phyloP scores from a whole-genome alignment of 225 moss, liverwort and hornwort species.

The Sphagnum tenellum region DNA sequence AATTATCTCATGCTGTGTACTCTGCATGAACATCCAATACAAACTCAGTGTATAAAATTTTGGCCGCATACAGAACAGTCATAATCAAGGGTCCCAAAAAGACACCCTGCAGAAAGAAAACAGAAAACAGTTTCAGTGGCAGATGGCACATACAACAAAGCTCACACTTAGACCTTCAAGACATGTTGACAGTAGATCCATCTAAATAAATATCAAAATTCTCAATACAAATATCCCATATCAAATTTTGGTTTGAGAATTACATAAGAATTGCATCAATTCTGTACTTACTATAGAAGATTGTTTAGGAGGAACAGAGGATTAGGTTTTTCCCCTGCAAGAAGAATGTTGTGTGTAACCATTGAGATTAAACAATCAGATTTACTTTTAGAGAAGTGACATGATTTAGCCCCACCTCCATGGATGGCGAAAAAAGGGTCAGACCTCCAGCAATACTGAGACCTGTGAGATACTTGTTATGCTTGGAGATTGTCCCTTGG shows the following conservation, averaged over 20 bases:
- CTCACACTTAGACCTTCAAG: too few species aligned
- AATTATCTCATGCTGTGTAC: too few species aligned
- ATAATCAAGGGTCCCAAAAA: constrained; percentile 83
- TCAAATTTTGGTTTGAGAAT: too few species aligned
- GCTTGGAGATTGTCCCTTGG: constrained; percentile 74
- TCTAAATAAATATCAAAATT: too few species aligned
- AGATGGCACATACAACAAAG: background rate
- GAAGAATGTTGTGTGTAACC: too few species aligned
- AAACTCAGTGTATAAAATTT: constrained; percentile 83
- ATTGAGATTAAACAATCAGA: background rate
- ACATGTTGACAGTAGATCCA: too few species aligned
- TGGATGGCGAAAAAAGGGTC: constrained; percentile 43
- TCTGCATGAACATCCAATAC: constrained; percentile 22
- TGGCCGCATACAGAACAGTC: constrained; percentile 78
- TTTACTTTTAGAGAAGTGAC: background rate
- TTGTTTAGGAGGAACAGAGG: background rate
- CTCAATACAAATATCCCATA: too few species aligned
- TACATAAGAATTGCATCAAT: too few species aligned
- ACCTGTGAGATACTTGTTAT: constrained; percentile 77
- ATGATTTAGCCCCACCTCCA: constrained; percentile 19
- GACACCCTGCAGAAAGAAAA: constrained; percentile 54
- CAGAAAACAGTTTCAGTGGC: too few species aligned
- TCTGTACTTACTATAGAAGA: too few species aligned
- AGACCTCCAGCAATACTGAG: constrained; percentile 86
- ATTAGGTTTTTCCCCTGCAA: too few species aligned